Evolutionary conservation across 2,329 filamentous ascomycete species (phyloP).

Genomic region (Fusarium vanettenii): DNA sequence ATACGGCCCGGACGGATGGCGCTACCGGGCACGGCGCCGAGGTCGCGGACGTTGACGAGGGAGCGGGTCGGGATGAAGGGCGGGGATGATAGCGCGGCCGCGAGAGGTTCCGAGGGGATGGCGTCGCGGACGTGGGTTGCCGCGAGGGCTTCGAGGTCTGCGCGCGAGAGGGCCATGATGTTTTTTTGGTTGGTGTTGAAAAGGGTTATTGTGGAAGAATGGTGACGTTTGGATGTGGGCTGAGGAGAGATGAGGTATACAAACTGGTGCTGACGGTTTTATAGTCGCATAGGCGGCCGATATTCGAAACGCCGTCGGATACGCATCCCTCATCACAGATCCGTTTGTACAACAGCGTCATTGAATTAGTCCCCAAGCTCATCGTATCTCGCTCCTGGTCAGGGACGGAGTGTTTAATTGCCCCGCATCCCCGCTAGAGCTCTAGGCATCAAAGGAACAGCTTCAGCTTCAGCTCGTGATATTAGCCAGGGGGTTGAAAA

Average conservation of each 20-base stretch:
- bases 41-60: conserved; percentile 64
- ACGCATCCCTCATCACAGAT: background rate
- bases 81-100: conserved; percentile 51
- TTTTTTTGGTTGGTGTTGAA: background rate
- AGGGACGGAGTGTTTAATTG: background rate
- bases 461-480: background rate
- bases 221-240: background rate
- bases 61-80: conserved; percentile 61
- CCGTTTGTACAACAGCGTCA: background rate
- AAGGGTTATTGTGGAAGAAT: background rate
- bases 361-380: background rate
- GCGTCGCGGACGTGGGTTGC: conserved; percentile 54
- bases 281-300: background rate
- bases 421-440: background rate
- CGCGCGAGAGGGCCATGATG: conserved; percentile 38
- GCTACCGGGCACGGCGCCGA: conserved; percentile 58
- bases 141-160: conserved; percentile 51
- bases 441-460: background rate
- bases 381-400: background rate
- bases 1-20: conserved; percentile 54
- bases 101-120: conserved; percentile 52
- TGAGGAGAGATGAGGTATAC: background rate
- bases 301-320: background rate
- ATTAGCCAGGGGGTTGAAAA: background rate
- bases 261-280: background rate